phyloP scores from a whole-genome alignment of 768 basidiomycete species.

The Mycena haematopus region DNA sequence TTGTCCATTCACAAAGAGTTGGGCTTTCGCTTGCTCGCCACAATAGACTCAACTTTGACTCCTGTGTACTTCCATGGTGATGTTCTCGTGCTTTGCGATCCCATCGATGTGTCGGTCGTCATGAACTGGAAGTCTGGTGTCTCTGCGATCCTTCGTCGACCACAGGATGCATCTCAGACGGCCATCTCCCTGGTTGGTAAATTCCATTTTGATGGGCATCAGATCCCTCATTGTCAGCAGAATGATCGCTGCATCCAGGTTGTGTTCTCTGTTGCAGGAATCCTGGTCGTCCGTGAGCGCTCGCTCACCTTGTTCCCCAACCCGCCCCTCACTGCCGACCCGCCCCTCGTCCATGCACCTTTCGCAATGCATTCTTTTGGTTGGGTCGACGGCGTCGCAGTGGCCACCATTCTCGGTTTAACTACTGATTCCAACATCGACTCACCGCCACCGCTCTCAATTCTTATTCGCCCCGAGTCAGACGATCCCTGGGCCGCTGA shows the following conservation, averaged over 20 bases:
- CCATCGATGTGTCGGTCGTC: conserved; percentile 48
- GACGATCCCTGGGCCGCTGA: conserved; percentile 64
- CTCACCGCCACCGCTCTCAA: conserved; percentile 42
- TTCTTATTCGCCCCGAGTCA: conserved; percentile 64
- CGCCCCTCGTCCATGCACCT: conserved; percentile 40
- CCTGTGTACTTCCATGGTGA: conserved; percentile 59
- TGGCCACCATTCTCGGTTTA: conserved; percentile 33
- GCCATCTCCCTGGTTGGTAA: conserved; percentile 11
- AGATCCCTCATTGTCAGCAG: conserved; percentile 34
- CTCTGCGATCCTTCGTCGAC: conserved; percentile 51
- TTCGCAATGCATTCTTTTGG: conserved; percentile 61
- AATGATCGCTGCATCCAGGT: conserved; percentile 61
- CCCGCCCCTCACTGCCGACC: conserved; percentile 43
- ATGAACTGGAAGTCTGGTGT: conserved; percentile 59
- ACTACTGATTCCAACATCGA: neutral
- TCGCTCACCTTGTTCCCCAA: conserved; percentile 62
- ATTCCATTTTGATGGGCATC: neutral
- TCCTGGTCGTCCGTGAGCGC: conserved; percentile 65
- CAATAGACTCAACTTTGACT: conserved; percentile 48
- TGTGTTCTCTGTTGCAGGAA: conserved; percentile 49
- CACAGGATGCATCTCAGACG: conserved; percentile 43
- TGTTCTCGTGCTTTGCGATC: conserved; percentile 59
- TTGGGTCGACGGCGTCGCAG: conserved; percentile 69
- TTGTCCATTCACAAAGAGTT: conserved; percentile 36
- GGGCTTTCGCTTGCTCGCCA: conserved; percentile 39